Percentiles rank a stretch among this genome's conserved stretches.
phyloP scores from a whole-genome alignment of 1,284 basidiomycete species.

The Trichosporon ovoides region DNA sequence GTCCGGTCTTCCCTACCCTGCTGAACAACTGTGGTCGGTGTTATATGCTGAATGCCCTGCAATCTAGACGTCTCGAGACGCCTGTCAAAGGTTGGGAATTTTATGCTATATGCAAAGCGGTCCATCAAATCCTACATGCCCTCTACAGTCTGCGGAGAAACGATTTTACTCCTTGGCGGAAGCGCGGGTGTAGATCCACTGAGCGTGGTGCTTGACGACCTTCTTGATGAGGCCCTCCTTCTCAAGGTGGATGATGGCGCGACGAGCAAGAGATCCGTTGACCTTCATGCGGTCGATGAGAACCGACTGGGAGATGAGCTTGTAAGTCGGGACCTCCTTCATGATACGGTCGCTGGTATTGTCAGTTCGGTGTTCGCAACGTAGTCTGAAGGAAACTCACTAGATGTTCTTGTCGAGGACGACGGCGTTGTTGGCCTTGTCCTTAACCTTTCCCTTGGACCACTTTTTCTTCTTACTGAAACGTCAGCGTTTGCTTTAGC shows the following conservation, averaged over 20 bases:
- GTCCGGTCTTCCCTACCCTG: no score
- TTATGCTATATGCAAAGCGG: slow-evolving; percentile 12
- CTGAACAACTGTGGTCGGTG: background rate
- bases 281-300: slow-evolving; percentile 87
- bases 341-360: slow-evolving; percentile 86
- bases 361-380: slow-evolving; percentile 2
- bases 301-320: slow-evolving; percentile 95
- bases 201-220: slow-evolving; percentile 91
- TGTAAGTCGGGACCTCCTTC: slow-evolving; percentile 99
- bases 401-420: slow-evolving; percentile 72
- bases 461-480: slow-evolving; percentile 96
- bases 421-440: slow-evolving; percentile 87
- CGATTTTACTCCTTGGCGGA: slow-evolving; percentile 43
- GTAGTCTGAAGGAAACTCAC: slow-evolving; percentile 37
- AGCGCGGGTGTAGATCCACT: slow-evolving; percentile 66
- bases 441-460: slow-evolving; percentile 99
- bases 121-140: slow-evolving; percentile 22
- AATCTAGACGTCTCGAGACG: background rate
- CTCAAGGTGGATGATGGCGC: slow-evolving; percentile 90
- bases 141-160: slow-evolving; percentile 2
- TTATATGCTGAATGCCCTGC: background rate
- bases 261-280: slow-evolving; percentile 89
- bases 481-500: slow-evolving; percentile 8
- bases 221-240: slow-evolving; percentile 93
- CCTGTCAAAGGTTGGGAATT: background rate